These are phyloP conservation scores for Solanum chiquidenum DNA, from an alignment of 257 asterid genomes.

Conservation along the genomic window DNA sequence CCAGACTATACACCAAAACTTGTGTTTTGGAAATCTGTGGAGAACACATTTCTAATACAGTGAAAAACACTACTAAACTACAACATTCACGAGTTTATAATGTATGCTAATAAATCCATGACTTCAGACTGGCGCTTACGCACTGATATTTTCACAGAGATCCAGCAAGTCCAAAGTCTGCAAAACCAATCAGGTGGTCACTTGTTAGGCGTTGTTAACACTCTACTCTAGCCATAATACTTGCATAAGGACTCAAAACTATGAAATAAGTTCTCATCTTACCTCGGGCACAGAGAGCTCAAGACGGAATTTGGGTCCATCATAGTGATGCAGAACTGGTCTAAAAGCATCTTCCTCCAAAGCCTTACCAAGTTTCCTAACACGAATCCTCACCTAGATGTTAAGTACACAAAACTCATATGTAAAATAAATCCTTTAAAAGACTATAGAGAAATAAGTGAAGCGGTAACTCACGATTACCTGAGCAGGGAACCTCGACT, in stretches of 20 bases:
- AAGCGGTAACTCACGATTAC: constrained; percentile 14
- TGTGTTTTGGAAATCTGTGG: constrained; percentile 55
- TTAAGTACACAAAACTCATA: background rate
- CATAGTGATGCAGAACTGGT: constrained; percentile 94
- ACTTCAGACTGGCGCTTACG: constrained; percentile 9
- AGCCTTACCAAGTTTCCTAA: constrained; percentile 74
- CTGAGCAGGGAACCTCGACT: constrained; percentile 98
- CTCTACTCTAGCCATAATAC: background rate
- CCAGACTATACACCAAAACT: constrained; percentile 51
- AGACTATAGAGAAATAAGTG: background rate
- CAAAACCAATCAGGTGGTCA: background rate
- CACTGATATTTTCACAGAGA: constrained; percentile 66
- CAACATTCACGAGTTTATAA: constrained; percentile 2
- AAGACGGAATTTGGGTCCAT: constrained; percentile 97
- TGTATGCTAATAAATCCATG: constrained; percentile 1
- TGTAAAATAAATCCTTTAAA: background rate
- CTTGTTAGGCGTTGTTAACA: background rate
- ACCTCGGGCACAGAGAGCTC: constrained; percentile 97
- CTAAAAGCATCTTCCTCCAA: constrained; percentile 92
- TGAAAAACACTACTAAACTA: constrained; percentile 26
- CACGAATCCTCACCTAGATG: constrained; percentile 61
- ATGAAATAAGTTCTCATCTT: background rate
- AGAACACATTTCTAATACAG: constrained; percentile 9
- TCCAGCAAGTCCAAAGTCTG: constrained; percentile 91
- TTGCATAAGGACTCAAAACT: background rate